These are phyloP conservation scores for Russula griseocarnosa DNA, from an alignment of 768 basidiomycete species.

Conservation along the genomic window DNA sequence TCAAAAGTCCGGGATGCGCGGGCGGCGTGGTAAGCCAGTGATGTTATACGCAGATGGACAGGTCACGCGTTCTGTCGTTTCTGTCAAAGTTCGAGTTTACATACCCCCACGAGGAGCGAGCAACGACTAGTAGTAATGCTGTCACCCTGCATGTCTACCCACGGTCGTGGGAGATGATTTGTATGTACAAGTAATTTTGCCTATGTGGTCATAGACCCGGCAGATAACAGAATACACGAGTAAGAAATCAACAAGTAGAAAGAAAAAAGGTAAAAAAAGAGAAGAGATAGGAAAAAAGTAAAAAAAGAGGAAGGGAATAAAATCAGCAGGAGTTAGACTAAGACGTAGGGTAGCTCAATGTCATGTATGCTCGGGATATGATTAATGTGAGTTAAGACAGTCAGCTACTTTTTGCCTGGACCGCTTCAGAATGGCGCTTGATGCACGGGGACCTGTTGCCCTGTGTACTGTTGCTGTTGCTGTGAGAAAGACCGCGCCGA, in stretches of 20 bases:
- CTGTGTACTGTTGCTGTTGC: constrained; percentile 19
- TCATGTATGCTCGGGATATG: not conserved
- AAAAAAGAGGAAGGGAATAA: not conserved
- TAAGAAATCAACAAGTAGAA: not conserved
- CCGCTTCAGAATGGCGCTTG: constrained; percentile 18
- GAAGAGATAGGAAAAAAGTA: not conserved
- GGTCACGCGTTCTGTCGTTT: no score
- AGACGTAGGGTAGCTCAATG: not conserved
- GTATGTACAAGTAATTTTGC: constrained; percentile 27
- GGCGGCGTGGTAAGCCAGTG: constrained; percentile 12
- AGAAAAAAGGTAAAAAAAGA: not conserved
- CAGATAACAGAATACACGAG: constrained; percentile 11
- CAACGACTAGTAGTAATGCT: constrained; percentile 18
- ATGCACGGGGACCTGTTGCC: constrained; percentile 21
- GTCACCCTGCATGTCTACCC: not conserved
- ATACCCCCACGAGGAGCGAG: not conserved
- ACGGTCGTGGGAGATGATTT: not conserved
- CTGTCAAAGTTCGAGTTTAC: not conserved
- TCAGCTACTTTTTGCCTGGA: constrained; percentile 16
- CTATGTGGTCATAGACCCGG: not conserved
- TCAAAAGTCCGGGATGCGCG: constrained; percentile 15
- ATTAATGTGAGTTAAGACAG: constrained; percentile 13
- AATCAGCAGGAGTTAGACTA: not conserved
- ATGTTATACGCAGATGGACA: not conserved
- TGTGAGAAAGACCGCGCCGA: constrained; percentile 15